Evolutionary conservation across 129 eudicot species (phyloP), one percentile per base, ranked within the genome.

Genomic region (Gnaphalium uliginosum): DNA sequence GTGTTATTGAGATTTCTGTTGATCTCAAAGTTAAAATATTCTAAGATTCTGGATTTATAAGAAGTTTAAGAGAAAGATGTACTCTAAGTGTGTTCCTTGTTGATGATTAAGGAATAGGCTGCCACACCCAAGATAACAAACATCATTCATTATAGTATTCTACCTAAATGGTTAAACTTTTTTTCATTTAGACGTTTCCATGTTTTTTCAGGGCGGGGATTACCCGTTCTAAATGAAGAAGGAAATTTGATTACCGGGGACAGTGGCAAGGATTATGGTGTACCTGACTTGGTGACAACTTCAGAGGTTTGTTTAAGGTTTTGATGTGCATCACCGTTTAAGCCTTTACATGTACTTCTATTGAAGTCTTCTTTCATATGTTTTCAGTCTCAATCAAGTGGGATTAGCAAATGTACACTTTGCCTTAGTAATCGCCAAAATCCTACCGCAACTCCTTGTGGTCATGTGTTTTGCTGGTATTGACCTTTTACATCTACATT

Each of bases 391-490:
- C 88, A 82, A 66, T 76, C 81, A 66, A 77, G 76, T 85, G 89
- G 84, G 29, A 78, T 83, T 53, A 87, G 97, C 82, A 95, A 95
- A 89, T 95, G 99, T 85, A 91, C 97, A 27, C 94, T 95, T 67
- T 95, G 99, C 86, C 96, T 95, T 21, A 87, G 99, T 82, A 87
- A 87, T 80, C 99, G 99, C 64, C 96, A 87, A 79, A 79, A 88
- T 69, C 99, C 99, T 24, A 91, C 99, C 0, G 97, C 99, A 72
- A 95, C 97, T 50, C 94, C 99, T 62, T 95, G 99, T 73, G 99
- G 99, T 59, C 99, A 95, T 71, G 99, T 95, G 41, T 95, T 95
- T 78, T 95, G 99, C 88, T 95, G 99, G 99, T 95, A 89, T 48
- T 59, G 74, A 14, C 74, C 26, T 67, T 33, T 37, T 61, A 68